phyloP scores from a whole-genome alignment of 305 asterid genomes.

The Rubia peregrina region DNA sequence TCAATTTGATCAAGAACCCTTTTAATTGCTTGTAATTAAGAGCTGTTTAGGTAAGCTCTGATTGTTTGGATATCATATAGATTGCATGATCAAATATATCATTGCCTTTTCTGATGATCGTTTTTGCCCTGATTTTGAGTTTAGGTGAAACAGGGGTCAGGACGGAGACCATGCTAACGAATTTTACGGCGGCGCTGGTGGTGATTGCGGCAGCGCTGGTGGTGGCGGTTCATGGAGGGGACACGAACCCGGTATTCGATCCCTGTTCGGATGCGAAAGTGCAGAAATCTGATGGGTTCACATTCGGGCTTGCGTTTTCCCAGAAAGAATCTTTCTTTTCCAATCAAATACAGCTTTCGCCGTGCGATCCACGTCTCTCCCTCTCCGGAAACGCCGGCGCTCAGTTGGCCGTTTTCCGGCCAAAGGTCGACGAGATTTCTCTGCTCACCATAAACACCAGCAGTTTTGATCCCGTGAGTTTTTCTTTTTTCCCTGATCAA shows the following conservation, averaged over 20 bases:
- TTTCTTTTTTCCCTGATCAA: background rate
- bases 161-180: constrained; percentile 28
- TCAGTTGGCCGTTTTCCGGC: constrained; percentile 68
- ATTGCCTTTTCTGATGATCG: background rate
- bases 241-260: constrained; percentile 54
- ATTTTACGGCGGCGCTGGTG: constrained; percentile 7
- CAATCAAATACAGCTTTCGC: constrained; percentile 82
- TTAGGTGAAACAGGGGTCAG: constrained; percentile 8
- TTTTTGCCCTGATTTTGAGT: background rate
- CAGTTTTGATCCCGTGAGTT: constrained; percentile 47
- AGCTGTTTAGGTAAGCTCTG: background rate
- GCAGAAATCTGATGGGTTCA: constrained; percentile 63
- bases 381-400: constrained; percentile 33
- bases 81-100: too few relatives aligned
- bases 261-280: constrained; percentile 75
- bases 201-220: constrained; percentile 18
- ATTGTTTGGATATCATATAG: background rate
- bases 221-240: constrained; percentile 36
- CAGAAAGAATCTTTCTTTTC: constrained; percentile 60
- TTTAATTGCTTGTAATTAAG: background rate
- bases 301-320: constrained; percentile 81
- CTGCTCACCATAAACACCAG: constrained; percentile 59
- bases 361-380: constrained; percentile 73
- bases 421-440: constrained; percentile 82
- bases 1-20: constrained; percentile 2